Conservation (phyloP, 805 yeast species). For the Kurtzmaniella cleridarum region DNA sequence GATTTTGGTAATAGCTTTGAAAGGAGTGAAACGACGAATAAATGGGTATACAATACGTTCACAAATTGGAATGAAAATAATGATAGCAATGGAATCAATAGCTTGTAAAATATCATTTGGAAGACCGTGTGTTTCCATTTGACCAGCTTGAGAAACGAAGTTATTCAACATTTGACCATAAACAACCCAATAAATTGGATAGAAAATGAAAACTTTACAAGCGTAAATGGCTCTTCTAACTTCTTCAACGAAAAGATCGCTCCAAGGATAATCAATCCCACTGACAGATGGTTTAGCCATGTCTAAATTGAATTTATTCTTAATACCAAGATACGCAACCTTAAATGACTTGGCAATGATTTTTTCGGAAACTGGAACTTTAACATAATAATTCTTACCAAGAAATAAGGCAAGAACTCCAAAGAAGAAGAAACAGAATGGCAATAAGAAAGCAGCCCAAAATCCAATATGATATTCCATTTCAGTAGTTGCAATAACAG, state of each 20-base stretch:
- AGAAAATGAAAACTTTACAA: constrained; percentile 67
- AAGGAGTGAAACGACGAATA: constrained; percentile 41
- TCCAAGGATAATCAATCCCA: constrained; percentile 52
- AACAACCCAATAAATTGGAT: constrained; percentile 70
- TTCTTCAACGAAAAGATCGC: constrained; percentile 69
- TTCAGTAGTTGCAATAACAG: constrained; percentile 73
- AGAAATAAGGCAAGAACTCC: constrained; percentile 45
- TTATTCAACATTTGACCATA: constrained; percentile 68
- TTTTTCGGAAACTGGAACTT: constrained; percentile 57
- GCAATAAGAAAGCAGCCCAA: constrained; percentile 72
- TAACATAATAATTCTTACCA: constrained; percentile 55
- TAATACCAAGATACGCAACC: constrained; percentile 35
- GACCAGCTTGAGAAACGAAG: constrained; percentile 69
- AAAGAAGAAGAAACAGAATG: constrained; percentile 53
- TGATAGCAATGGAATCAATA: constrained; percentile 69
- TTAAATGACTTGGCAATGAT: constrained; percentile 51
- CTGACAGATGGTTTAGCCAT: constrained; percentile 55
- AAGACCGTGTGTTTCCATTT: constrained; percentile 68
- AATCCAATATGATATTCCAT: constrained; percentile 61
- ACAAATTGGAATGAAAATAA: constrained; percentile 70
- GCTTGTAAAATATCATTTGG: constrained; percentile 79
- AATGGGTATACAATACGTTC: constrained; percentile 51
- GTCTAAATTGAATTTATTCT: constrained; percentile 45
- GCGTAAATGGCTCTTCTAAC: constrained; percentile 60
- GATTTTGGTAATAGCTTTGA: constrained; percentile 70